Conservation (phyloP, 2,329 filamentous ascomycete genomes). For the Davidsoniella australis region DNA sequence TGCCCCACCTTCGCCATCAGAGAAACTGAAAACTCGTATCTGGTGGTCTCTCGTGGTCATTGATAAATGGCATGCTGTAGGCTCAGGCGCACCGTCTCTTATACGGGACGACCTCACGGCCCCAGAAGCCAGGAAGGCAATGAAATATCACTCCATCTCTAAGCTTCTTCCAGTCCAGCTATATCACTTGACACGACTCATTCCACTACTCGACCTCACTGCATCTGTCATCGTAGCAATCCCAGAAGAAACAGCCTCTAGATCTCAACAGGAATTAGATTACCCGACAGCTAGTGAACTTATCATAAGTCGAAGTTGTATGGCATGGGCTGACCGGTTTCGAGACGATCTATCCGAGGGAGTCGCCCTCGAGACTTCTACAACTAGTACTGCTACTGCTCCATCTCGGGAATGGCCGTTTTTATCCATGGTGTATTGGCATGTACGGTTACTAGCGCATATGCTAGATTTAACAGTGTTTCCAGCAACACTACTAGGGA, state of each 20-base stretch:
- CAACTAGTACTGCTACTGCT: no score
- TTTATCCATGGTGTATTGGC: constrained; percentile 53
- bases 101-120: constrained; percentile 42
- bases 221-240: constrained; percentile 21
- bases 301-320: no score
- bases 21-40: constrained; percentile 19
- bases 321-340: constrained; percentile 35
- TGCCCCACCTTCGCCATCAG: no score
- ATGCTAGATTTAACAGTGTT: constrained; percentile 35
- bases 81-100: constrained; percentile 42
- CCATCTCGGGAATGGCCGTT: constrained; percentile 17
- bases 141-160: constrained; percentile 42
- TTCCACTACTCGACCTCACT: constrained; percentile 32
- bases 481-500: not conserved
- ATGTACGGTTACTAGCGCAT: constrained; percentile 46
- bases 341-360: constrained; percentile 44
- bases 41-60: constrained; percentile 60
- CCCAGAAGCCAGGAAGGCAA: constrained; percentile 13
- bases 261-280: not conserved
- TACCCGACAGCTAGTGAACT: not conserved
- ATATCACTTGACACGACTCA: constrained; percentile 44
- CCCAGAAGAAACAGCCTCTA: not conserved
- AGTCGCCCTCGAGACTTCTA: constrained; percentile 34
- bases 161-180: constrained; percentile 43
- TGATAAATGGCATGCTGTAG: constrained; percentile 58